These are phyloP conservation scores for Arthrobotrys pseudoclavata DNA, from an alignment of 2,329 filamentous ascomycete genomes.

Conservation along the genomic window DNA sequence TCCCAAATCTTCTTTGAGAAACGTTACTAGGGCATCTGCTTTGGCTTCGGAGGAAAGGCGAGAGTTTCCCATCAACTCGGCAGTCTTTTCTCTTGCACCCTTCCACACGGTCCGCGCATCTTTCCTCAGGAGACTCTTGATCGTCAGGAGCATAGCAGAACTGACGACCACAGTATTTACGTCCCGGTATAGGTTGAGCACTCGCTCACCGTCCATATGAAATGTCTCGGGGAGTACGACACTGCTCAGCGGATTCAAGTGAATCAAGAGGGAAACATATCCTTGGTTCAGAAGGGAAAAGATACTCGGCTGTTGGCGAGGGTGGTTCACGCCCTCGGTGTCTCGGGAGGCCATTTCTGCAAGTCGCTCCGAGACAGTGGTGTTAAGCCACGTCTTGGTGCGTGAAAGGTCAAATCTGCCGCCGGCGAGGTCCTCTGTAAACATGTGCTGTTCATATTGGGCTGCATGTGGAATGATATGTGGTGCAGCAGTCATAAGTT, in stretches of 20 bases:
- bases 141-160: constrained; percentile 81
- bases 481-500: constrained; percentile 79
- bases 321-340: constrained; percentile 75
- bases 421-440: constrained; percentile 75
- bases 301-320: constrained; percentile 74
- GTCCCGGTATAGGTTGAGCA: constrained; percentile 72
- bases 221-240: constrained; percentile 80
- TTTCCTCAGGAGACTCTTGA: constrained; percentile 85
- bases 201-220: constrained; percentile 76
- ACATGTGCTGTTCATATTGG: constrained; percentile 80
- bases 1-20: constrained; percentile 44
- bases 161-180: constrained; percentile 78
- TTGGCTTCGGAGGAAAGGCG: constrained; percentile 30
- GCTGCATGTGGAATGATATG: constrained; percentile 78
- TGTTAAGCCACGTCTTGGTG: constrained; percentile 77
- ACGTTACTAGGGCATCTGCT: constrained; percentile 34
- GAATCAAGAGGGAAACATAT: constrained; percentile 81
- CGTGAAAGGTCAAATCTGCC: constrained; percentile 71
- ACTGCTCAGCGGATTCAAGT: constrained; percentile 71
- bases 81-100: constrained; percentile 65
- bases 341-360: constrained; percentile 78
- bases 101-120: constrained; percentile 84
- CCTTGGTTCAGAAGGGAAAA: constrained; percentile 82
- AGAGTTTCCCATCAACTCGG: constrained; percentile 38
- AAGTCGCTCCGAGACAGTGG: constrained; percentile 75